Base-by-base conservation (phyloP, 2,329 filamentous ascomycete genomes). In the Achaetomium macrosporum region DNA sequence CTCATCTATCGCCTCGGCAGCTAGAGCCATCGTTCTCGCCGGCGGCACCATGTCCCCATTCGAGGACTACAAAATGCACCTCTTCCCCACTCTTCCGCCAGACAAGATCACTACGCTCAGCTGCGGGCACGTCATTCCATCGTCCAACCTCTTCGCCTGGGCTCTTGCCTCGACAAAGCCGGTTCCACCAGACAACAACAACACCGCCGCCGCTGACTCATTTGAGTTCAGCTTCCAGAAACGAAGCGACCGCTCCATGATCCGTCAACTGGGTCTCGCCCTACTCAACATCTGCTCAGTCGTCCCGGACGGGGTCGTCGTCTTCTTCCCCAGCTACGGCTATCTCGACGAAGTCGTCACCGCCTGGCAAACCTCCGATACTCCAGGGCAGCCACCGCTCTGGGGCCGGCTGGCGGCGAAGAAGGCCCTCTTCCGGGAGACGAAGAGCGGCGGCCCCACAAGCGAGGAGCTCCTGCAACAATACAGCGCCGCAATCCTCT, bases 11-110 rank as follows among this genome's bases (percentile, higher is more conserved):
- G 89, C 92, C 2, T 83, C 88, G 30, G 84, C 87, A 57, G 90
- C 93, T 0, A 79, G 90, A 53, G 88, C 92, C 2, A 87, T 99
- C 3, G 86, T 99, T 40, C 75, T 99, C 3, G 93, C 91, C 0
- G 93, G 93, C 53, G 93, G 93, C 19, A 99, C 93, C 25, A 97
- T 99, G 93, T 95, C 93, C 2, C 93, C 93, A 0, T 95, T 97
- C 74, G 81, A 85, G 20, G 93, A 97, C 70, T 99, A 96, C 69
- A 84, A 80, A 35, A 79, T 86, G 4, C 88, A 96, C 62, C 76
- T 99, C 0, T 93, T 99, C 57, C 88, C 92, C 0, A 85, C 88
- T 45, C 68, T 96, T 0, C 66, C 79, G 0, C 61, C 76, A 0
- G 69, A 73, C 0, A 82, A 82, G 52, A 79, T 97, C 42, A 84